These are phyloP conservation scores for Sphaerobolus stellatus DNA, from an alignment of 1,284 basidiomycete genomes.

Conservation along the genomic window DNA sequence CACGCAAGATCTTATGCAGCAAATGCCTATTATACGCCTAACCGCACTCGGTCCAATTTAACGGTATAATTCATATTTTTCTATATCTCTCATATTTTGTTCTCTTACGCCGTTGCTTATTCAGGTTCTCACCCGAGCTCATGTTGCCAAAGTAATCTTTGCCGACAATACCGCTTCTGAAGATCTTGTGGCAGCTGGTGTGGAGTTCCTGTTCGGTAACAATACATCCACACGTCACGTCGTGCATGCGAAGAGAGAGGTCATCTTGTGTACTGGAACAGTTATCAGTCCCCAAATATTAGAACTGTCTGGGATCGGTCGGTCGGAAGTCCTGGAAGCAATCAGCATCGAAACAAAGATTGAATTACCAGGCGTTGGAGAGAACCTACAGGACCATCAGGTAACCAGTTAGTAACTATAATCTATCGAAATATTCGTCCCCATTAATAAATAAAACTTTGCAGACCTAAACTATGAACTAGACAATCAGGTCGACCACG, in stretches of 20 bases:
- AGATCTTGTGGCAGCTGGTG: too few species aligned
- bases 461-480: background rate
- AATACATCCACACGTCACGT: too few species aligned
- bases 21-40: too few species aligned
- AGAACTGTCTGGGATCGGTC: conserved; percentile 52
- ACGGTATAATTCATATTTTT: too few species aligned
- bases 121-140: too few species aligned
- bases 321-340: conserved; percentile 36
- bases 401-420: conserved; percentile 16
- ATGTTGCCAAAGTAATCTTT: too few species aligned
- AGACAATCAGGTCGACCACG: background rate
- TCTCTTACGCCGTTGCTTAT: too few species aligned
- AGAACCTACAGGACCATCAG: conserved; percentile 50
- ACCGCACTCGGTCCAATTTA: too few species aligned
- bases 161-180: too few species aligned
- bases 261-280: background rate
- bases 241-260: background rate
- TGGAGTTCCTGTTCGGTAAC: too few species aligned
- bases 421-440: background rate
- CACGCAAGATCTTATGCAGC: too few species aligned
- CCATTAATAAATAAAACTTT: background rate
- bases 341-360: conserved; percentile 39
- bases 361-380: conserved; percentile 49
- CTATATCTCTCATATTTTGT: too few species aligned
- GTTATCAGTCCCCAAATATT: conserved; percentile 40